Base-by-base conservation (phyloP, 768 basidiomycete genomes). In the Daedalea quercina region DNA sequence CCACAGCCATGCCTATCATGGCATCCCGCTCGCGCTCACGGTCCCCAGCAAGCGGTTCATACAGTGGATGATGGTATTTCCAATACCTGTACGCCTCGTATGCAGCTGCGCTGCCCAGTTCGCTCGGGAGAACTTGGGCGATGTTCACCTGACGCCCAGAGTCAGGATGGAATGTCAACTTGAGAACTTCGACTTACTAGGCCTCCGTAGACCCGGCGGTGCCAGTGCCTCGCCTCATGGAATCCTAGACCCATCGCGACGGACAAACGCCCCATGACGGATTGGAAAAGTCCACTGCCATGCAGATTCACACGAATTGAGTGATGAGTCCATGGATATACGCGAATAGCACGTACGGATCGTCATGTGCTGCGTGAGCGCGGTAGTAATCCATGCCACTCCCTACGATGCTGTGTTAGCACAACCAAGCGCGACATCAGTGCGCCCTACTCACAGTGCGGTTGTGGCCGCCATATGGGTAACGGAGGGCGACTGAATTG, bases 81-180 rank as follows among this genome's bases (percentile, higher is more conserved):
- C 83, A 84, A 24, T 76, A 76, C 15, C 85, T 76, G 65, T 84
- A 82, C 0, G 86, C 85, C 65, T 89, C 86, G 62, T 87, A 89
- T 2, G 84, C 87, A 9, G 87, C 87, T 3, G 87, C 88, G 58
- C 84, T 78, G 0, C 88, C 88, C 17, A 90, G 75, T 53, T 88
- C 84, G 17, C 67, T 60, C 0, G 86, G 82, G 6, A 72, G 65
- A 68, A 87, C 70, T 41, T 68, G 65, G 48, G 65, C 67, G 17
- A 83, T 65, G 52, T 80, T 78, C 35, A 77, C 75, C 82, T 85
- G 55, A 12, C 23, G 46, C 26, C 15, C 17, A 9, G 2, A 12
- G 19, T 51, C 17, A 22, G 11, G n/a, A 33, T 42, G 33, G 23
- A 37, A 9, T 22, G 20, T 24, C 11, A 52, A n/a, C 4, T 34